Percentiles rank a stretch among this genome's conserved stretches.
These are phyloP conservation scores for Boletus insuetus DNA, from an alignment of 768 basidiomycete genomes.

Conservation along the genomic window DNA sequence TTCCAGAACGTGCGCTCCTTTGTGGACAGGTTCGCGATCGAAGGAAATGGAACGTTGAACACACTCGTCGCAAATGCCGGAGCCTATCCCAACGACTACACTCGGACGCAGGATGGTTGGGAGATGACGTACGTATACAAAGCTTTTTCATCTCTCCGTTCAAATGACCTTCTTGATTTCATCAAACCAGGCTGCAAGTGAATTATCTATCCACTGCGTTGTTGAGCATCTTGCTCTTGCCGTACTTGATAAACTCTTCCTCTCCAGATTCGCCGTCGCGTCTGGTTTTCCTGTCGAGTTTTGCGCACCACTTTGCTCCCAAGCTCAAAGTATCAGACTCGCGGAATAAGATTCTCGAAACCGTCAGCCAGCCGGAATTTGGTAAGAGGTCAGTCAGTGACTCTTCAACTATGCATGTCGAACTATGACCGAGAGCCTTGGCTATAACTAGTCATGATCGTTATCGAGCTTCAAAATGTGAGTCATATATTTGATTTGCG, in stretches of 20 bases:
- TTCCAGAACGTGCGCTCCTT: conserved; percentile 34
- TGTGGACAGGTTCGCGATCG: conserved; percentile 27
- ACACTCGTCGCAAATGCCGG: conserved; percentile 35
- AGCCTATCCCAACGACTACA: conserved; percentile 12
- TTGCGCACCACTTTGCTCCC: conserved; percentile 20
- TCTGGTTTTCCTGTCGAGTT: conserved; percentile 32
- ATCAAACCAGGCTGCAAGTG: conserved; percentile 32
- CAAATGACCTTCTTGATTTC: background rate
- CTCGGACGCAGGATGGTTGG: conserved; percentile 46
- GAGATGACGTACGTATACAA: conserved; percentile 43
- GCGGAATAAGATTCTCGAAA: conserved; percentile 22
- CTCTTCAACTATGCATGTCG: background rate
- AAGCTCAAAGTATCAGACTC: conserved; percentile 1
- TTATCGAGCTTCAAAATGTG: conserved; percentile 28
- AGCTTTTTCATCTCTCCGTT: background rate
- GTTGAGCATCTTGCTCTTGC: conserved; percentile 34
- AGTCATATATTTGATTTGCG: background rate
- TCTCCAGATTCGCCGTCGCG: conserved; percentile 23
- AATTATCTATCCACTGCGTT: conserved; percentile 35
- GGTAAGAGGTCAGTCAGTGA: conserved; percentile 21
- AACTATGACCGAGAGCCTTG: background rate
- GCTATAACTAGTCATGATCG: conserved; percentile 11
- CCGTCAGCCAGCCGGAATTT: conserved; percentile 22
- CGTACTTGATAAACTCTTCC: conserved; percentile 28
- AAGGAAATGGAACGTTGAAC: conserved; percentile 24